Conservation (phyloP, 179 eudicot genomes). For the Kewa caespitosa region DNA sequence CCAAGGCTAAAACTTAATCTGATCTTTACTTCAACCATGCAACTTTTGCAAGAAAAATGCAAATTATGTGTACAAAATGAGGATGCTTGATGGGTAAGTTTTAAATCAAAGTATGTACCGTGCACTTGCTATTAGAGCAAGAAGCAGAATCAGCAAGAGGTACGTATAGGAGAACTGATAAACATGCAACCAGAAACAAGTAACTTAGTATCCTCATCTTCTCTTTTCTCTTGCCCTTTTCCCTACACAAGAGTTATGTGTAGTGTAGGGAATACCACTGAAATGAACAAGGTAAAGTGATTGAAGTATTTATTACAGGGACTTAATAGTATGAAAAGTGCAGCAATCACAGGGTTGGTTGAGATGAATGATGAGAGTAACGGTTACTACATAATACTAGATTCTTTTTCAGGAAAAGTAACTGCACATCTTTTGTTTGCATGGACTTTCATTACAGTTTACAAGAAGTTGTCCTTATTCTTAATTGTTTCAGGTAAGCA, state of each 20-base stretch:
- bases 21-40: neutral
- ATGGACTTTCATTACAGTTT: no score
- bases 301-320: neutral
- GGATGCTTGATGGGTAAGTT: no score
- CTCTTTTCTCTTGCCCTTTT: neutral
- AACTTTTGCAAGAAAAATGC: no score
- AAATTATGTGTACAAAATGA: no score
- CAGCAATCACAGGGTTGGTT: conserved; percentile 8
- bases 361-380: no score
- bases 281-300: neutral
- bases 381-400: neutral
- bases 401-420: neutral
- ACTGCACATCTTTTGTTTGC: no score
- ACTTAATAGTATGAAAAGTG: neutral
- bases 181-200: conserved; percentile 10
- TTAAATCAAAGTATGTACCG: conserved; percentile 13
- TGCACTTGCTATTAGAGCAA: conserved; percentile 26
- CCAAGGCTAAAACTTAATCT: neutral
- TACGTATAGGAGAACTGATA: conserved; percentile 4
- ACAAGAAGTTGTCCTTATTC: no score
- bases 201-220: conserved; percentile 13
- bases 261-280: neutral
- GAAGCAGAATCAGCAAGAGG: conserved; percentile 9
- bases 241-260: neutral
- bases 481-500: no score